A percentile compares a stretch with the other conserved stretches of the same genome.
These are phyloP conservation scores for Exserohilum rostratum DNA, from an alignment of 2,329 filamentous ascomycete species.

Conservation along the genomic window DNA sequence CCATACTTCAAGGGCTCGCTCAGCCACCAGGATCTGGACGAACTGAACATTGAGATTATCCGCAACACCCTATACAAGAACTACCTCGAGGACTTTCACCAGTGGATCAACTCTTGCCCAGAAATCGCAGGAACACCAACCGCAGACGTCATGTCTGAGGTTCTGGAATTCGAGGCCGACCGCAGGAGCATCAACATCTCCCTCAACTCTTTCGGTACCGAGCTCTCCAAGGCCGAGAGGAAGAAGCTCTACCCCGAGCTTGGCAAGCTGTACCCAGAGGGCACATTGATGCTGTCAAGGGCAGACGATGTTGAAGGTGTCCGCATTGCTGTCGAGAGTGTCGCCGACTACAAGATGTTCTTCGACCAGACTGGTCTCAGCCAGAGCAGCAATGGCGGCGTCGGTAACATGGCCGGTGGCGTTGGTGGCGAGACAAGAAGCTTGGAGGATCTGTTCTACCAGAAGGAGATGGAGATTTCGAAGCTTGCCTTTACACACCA, in stretches of 20 bases:
- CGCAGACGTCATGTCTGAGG: slow-evolving; percentile 91
- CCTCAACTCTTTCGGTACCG: slow-evolving; percentile 96
- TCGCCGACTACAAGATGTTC: slow-evolving; percentile 92
- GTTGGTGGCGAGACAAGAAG: slow-evolving; percentile 83
- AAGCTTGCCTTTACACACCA: slow-evolving; percentile 95
- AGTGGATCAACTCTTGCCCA: slow-evolving; percentile 87
- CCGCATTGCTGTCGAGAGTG: slow-evolving; percentile 87
- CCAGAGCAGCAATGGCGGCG: slow-evolving; percentile 72
- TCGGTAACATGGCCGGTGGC: slow-evolving; percentile 85
- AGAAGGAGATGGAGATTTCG: slow-evolving; percentile 98
- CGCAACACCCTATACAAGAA: slow-evolving; percentile 99
- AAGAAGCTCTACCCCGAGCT: slow-evolving; percentile 96
- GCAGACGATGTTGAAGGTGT: slow-evolving; percentile 96
- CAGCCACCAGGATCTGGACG: slow-evolving; percentile 94
- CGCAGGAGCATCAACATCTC: slow-evolving; percentile 98
- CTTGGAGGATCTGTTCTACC: slow-evolving; percentile 96
- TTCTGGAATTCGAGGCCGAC: slow-evolving; percentile 96
- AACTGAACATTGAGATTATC: slow-evolving; percentile 99
- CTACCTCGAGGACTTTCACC: slow-evolving; percentile 96
- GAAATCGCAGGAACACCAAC: slow-evolving; percentile 90
- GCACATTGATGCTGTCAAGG: slow-evolving; percentile 89
- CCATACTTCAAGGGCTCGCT: slow-evolving; percentile 97
- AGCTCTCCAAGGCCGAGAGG: slow-evolving; percentile 89
- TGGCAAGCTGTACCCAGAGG: slow-evolving; percentile 89
- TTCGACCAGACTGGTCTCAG: slow-evolving; percentile 89